phyloP scores from a whole-genome alignment of 306 rosid species.

The Pterocarpus santalinus region DNA sequence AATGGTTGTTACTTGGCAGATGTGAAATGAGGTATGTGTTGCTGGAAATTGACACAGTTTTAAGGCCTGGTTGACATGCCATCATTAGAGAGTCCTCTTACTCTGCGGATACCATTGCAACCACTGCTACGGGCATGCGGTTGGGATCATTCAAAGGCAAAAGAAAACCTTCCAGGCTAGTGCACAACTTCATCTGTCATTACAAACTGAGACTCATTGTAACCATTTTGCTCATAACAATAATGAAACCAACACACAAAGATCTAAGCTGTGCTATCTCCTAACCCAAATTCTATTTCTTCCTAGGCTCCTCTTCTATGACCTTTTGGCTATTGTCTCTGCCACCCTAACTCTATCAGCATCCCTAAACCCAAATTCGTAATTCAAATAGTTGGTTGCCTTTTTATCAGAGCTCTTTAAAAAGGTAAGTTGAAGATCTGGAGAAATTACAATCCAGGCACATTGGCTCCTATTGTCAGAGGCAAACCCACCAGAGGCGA shows the following conservation, averaged over 20 bases:
- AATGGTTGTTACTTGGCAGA: slow-evolving; percentile 61
- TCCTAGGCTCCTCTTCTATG: background rate
- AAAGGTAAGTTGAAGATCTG: too few species aligned
- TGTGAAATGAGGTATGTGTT: slow-evolving; percentile 92
- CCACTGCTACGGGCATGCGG: slow-evolving; percentile 73
- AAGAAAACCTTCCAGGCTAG: too few species aligned
- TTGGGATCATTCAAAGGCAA: slow-evolving; percentile 56
- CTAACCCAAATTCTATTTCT: background rate
- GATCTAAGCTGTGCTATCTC: background rate
- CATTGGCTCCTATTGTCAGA: too few species aligned
- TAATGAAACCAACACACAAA: too few species aligned
- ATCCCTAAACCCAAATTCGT: background rate
- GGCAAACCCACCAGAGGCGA: too few species aligned
- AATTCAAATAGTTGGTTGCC: background rate
- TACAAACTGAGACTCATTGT: background rate
- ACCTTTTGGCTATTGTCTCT: background rate
- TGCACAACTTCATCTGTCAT: background rate
- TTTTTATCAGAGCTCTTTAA: too few species aligned
- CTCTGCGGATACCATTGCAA: slow-evolving; percentile 76
- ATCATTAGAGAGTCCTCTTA: slow-evolving; percentile 83
- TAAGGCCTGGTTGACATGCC: slow-evolving; percentile 78
- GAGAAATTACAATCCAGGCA: too few species aligned
- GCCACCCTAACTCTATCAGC: background rate
- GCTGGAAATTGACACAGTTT: slow-evolving; percentile 92
- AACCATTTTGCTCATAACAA: background rate